Base-by-base conservation (phyloP, 2,329 filamentous ascomycete species). In the Ophiognomonia clavigignenti-juglandacearum region DNA sequence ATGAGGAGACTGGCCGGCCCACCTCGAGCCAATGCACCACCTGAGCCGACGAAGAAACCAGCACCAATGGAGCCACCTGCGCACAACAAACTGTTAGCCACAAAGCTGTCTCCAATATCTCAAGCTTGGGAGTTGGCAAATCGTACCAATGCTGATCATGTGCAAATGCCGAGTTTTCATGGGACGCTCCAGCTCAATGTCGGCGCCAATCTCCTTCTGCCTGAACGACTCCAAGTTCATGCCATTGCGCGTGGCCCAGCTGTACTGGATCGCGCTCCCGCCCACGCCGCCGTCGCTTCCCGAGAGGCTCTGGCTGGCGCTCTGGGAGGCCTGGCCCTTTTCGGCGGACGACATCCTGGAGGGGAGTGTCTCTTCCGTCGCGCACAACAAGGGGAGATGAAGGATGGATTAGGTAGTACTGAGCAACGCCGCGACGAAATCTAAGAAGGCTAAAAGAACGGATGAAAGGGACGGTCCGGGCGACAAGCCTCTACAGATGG, bases 11-110 rank as follows among this genome's bases (percentile, higher is more conserved):
- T 68, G 2, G 60, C 71, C 22, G 71, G 71, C 14, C 68, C 68
- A 61, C 75, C 75, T 20, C 58, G 70, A 51, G 56, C 53, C 11
- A 81, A 64, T 46, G 74, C 75, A 52, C 66, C 60, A 50, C 77
- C 77, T 10, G 74, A 77, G 57, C 78, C 77, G 52, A 82, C 78
- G 62, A 80, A 82, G 69, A 82, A 79, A 64, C 78, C 78, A 51
- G 78, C 77, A 59, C 78, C 78, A 38, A 82, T 82, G 20, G 74
- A 76, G 52, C 74, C 74, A 53, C 32, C 32, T 35, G 32, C 19
- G 19, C 16, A 6, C 6, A 14, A 8, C 29, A 31, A 31, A n/a
- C n/a, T n/a, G n/a, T n/a, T n/a, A n/a, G n/a, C n/a, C n/a, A n/a
- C n/a, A n/a, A n/a, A n/a, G n/a, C n/a, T 29, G 26, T 13, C 13